Conservation (phyloP, 257 asterid species). For the Nicotiana tomentosiformis region DNA sequence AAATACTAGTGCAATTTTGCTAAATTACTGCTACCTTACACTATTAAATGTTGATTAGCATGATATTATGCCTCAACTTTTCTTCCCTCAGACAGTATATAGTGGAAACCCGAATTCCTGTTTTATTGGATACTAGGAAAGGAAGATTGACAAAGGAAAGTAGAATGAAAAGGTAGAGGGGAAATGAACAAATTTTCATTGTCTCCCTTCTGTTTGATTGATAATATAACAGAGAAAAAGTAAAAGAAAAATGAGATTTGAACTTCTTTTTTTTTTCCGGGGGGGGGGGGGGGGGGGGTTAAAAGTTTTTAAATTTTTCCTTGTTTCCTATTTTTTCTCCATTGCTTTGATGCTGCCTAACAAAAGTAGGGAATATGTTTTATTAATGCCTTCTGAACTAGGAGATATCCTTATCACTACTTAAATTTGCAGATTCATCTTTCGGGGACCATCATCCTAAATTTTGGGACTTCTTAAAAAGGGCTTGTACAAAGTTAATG, state of each 20-base stretch:
- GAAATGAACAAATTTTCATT: not conserved
- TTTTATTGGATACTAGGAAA: not conserved
- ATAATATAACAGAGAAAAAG: not conserved
- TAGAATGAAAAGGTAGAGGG: not conserved
- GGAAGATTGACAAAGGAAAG: not conserved
- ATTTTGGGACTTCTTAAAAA: conserved; percentile 71
- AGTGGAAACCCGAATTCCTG: not conserved
- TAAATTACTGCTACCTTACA: not conserved
- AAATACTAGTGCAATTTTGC: not conserved
- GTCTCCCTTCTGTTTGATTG: not conserved
- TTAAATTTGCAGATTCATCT: conserved; percentile 69
- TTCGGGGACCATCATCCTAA: conserved; percentile 65
- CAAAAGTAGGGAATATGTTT: not conserved
- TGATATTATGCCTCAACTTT: not conserved
- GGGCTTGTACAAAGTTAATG: conserved; percentile 76
- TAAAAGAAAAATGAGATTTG: not conserved
- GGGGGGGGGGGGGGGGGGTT: not conserved
- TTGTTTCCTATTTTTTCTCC: not conserved
- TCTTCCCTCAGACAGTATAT: not conserved
- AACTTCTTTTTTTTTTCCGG: not conserved
- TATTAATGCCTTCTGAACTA: not conserved
- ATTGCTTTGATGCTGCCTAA: not conserved
- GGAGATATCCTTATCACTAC: conserved; percentile 24
- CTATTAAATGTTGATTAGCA: not conserved
- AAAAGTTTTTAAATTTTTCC: not conserved